phyloP scores from a whole-genome alignment of 2,329 filamentous ascomycete species.

The Pseudocercospora vitis region DNA sequence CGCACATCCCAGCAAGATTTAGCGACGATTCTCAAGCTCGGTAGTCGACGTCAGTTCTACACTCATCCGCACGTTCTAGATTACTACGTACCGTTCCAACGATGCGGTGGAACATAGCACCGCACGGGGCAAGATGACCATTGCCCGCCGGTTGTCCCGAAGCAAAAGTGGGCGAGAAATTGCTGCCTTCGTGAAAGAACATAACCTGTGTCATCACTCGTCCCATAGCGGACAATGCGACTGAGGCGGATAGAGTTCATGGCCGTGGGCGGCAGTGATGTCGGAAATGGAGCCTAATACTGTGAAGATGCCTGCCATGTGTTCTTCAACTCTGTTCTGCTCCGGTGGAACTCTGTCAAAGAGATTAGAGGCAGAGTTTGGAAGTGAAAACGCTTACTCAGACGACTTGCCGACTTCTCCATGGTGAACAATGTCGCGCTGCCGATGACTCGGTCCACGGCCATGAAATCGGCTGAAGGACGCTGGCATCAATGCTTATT shows the following conservation, averaged over 20 bases:
- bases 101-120: neutral
- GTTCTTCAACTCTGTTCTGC: slow-evolving; percentile 7
- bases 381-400: slow-evolving; percentile 1
- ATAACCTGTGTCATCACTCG: neutral
- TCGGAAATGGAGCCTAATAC: slow-evolving; percentile 6
- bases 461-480: slow-evolving; percentile 1
- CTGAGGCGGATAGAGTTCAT: neutral
- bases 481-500: neutral
- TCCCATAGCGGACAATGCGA: neutral
- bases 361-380: neutral
- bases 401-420: neutral
- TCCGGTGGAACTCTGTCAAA: neutral
- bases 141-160: neutral
- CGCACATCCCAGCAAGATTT: slow-evolving; percentile 13
- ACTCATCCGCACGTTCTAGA: slow-evolving; percentile 4
- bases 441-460: neutral
- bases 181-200: neutral
- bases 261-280: neutral
- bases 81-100: neutral
- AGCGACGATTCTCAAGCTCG: slow-evolving; percentile 19
- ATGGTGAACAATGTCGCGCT: neutral
- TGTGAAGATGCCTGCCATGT: slow-evolving; percentile 5
- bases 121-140: neutral
- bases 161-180: neutral
- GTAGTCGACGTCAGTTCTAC: slow-evolving; percentile 19